These are phyloP conservation scores for Neurospora crassa DNA, from an alignment of 2,329 filamentous ascomycete genomes.

Conservation along the genomic window DNA sequence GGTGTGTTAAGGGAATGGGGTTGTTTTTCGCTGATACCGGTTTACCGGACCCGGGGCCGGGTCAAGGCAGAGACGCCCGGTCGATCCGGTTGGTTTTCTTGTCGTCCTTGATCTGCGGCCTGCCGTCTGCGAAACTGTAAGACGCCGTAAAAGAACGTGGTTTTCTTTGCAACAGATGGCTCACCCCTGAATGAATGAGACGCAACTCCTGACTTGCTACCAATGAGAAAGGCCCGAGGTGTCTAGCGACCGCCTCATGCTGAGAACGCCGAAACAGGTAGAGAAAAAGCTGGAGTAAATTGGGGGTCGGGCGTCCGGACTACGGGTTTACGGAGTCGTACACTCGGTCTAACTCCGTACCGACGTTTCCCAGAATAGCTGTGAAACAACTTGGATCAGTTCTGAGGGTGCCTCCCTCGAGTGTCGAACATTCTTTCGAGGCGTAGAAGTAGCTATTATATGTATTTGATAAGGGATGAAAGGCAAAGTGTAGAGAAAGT, in stretches of 20 bases:
- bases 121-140: not conserved
- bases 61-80: not conserved
- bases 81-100: not conserved
- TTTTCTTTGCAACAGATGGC: not conserved
- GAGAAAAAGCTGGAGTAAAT: not conserved
- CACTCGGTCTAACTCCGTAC: not conserved
- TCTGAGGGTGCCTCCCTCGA: not conserved
- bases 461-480: not conserved
- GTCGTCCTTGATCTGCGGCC: not conserved
- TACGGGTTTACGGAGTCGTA: not conserved
- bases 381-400: not conserved
- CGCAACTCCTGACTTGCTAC: not conserved
- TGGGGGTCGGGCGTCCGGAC: not conserved
- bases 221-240: not conserved
- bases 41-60: not conserved
- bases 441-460: not conserved
- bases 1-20: not conserved
- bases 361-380: not conserved
- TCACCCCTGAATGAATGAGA: not conserved
- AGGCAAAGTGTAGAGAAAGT: not conserved
- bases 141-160: not conserved
- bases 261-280: not conserved
- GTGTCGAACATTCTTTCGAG: not conserved
- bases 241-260: not conserved
- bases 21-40: not conserved